Base-by-base conservation (phyloP, 495 filamentous ascomycete species). In the Penicillium parvum region DNA sequence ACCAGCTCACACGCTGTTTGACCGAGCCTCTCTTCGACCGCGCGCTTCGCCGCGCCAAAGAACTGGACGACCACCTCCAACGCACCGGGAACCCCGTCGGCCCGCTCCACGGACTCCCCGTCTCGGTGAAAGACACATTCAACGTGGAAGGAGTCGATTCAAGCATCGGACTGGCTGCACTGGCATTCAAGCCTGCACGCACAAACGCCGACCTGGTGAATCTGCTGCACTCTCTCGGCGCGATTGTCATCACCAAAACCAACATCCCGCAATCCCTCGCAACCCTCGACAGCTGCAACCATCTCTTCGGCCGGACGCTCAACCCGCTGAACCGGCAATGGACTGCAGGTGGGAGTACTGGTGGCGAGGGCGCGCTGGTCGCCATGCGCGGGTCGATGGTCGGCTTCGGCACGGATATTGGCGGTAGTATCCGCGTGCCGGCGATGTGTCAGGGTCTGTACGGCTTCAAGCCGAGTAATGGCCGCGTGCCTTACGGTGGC, bases 51-150 rank as follows among this genome's bases (percentile, higher is more conserved):
- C 69, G 75, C 10, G 83, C 83, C n/a, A 61, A 60, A 5, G 59
- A 69, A 21, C 72, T 86, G 10, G 85, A 88, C 50, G 62, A 61
- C 15, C 71, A 75, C 45, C 61, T 80, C 32, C 47, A 57, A 5
- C 56, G 60, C 23, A 75, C 72, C 16, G 71, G 74, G 7, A 65
- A 60, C 19, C 64, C 70, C 0, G 33, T 80, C 21, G 84, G 84
- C 2, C 77, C 80, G 0, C 64, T 89, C 0, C 83, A 87, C 50
- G 83, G 84, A 7, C 71, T 89, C 0, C 83, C 84, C 3, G 67
- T 88, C 14, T 73, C 69, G 6, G 48, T 85, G 16, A 85, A 88
- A 50, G 84, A 88, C 48, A 71, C 73, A 18, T 86, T 88, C 65
- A 68, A 81, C 37, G 54, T 88, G 17, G 62, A 72, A 43, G 79